Evolutionary conservation across 1,284 basidiomycete species (phyloP).

Genomic region (Cutaneotrichosporon sp.): DNA sequence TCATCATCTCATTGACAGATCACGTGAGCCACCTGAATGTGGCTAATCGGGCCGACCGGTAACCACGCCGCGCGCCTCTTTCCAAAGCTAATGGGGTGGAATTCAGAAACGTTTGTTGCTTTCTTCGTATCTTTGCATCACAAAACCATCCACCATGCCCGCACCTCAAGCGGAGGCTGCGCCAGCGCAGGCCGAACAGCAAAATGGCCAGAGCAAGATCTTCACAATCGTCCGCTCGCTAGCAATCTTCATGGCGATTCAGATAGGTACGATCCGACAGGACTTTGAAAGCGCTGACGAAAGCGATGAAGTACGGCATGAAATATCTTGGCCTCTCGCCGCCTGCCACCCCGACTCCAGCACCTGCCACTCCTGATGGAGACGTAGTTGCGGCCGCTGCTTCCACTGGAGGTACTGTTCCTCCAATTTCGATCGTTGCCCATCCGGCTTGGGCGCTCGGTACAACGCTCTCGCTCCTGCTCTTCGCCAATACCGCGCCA

Average conservation of each 20-base stretch:
- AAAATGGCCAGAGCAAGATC: constrained; percentile 25
- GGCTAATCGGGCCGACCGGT: no score
- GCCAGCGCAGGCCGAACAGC: constrained; percentile 20
- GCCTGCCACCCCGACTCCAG: constrained; percentile 16
- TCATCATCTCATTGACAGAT: neutral
- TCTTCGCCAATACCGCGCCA: constrained; percentile 62
- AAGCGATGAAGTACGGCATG: constrained; percentile 48
- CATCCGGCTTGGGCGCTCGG: constrained; percentile 48
- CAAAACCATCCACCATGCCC: constrained; percentile 9
- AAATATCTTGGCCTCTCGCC: constrained; percentile 22
- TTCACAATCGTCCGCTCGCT: constrained; percentile 28
- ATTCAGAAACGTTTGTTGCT: no score
- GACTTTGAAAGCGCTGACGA: constrained; percentile 4
- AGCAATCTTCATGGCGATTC: constrained; percentile 39
- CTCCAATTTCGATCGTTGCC: constrained; percentile 6
- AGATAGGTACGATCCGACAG: constrained; percentile 38
- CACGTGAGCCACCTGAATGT: no score
- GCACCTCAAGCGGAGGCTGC: constrained; percentile 12
- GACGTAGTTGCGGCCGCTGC: constrained; percentile 17
- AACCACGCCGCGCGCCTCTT: no score
- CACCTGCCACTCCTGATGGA: neutral
- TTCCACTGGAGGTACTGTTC: constrained; percentile 7
- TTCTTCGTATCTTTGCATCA: neutral
- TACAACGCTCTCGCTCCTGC: constrained; percentile 61
- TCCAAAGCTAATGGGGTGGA: no score